A percentile compares a stretch with the other conserved stretches of the same genome.
These are phyloP conservation scores for Colletotrichum sp. DNA, from an alignment of 2,329 filamentous ascomycete species.

Conservation along the genomic window DNA sequence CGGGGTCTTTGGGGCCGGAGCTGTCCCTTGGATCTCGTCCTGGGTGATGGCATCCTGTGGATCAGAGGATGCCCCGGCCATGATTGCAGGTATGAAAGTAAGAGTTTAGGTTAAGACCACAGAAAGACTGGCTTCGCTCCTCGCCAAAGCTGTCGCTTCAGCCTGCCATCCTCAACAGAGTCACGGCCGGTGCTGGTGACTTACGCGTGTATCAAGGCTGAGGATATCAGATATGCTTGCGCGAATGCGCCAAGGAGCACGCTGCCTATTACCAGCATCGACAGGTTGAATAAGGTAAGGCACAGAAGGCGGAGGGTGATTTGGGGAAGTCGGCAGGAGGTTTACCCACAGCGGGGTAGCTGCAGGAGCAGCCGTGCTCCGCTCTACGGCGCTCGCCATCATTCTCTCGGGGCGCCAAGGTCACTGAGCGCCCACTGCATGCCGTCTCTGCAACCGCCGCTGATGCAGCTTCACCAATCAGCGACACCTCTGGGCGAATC, in stretches of 20 bases:
- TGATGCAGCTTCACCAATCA: neutral
- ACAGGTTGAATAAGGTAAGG: neutral
- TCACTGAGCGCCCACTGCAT: neutral
- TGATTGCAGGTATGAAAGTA: neutral
- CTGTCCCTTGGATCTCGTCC: conserved; percentile 44
- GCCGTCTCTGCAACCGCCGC: neutral
- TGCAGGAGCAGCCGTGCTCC: neutral
- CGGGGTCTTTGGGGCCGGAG: conserved; percentile 25
- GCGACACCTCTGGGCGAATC: neutral
- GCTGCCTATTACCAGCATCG: neutral
- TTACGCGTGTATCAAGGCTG: neutral
- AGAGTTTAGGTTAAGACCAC: neutral
- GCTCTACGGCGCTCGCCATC: neutral
- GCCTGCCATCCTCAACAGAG: neutral
- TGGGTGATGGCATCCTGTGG: conserved; percentile 46
- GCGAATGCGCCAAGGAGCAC: neutral
- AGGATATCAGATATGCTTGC: neutral
- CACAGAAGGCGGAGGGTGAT: neutral
- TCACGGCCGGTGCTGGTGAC: neutral
- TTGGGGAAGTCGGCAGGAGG: neutral
- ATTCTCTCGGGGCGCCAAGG: neutral
- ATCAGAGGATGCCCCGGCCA: conserved; percentile 30
- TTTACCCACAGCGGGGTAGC: conserved; percentile 8
- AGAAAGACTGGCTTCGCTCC: neutral
- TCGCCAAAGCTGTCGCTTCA: neutral